Percentiles rank a stretch among this genome's conserved stretches.
Evolutionary conservation across 805 yeast genomes (phyloP).

Genomic region (Grigorovia humatica): DNA sequence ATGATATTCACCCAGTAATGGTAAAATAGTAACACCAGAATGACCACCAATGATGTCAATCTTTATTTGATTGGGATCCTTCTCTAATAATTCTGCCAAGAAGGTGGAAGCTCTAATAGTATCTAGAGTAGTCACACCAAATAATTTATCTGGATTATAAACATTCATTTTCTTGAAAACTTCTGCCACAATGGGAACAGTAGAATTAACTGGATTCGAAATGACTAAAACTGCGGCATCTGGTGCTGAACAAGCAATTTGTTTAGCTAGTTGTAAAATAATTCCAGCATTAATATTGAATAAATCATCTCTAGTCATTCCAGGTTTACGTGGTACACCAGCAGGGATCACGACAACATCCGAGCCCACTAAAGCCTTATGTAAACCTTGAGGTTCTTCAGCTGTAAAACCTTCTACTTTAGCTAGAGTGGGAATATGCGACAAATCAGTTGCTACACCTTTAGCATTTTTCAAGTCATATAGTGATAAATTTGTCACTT

Average conservation of each 20-base stretch:
- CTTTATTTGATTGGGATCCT: constrained; percentile 45
- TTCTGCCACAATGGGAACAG: constrained; percentile 77
- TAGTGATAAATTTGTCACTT: constrained; percentile 75
- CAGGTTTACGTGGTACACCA: constrained; percentile 97
- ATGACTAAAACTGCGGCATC: constrained; percentile 53
- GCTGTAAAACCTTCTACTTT: constrained; percentile 82
- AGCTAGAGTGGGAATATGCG: constrained; percentile 90
- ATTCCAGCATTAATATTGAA: constrained; percentile 94
- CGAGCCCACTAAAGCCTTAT: constrained; percentile 67
- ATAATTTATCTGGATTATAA: constrained; percentile 41
- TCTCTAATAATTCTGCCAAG: constrained; percentile 35
- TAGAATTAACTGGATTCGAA: constrained; percentile 77
- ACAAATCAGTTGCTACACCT: constrained; percentile 94
- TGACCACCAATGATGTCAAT: constrained; percentile 77
- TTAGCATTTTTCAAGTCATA: constrained; percentile 89
- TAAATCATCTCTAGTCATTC: constrained; percentile 96
- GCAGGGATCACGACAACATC: constrained; percentile 92
- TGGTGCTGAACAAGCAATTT: constrained; percentile 61
- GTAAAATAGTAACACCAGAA: constrained; percentile 76
- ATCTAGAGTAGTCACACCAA: constrained; percentile 79
- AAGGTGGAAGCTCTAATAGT: constrained; percentile 65
- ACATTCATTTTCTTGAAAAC: constrained; percentile 1
- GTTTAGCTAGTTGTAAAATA: constrained; percentile 83
- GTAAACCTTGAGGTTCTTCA: constrained; percentile 61
- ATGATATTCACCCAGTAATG: constrained; percentile 67